Base-by-base conservation (phyloP, 1,284 basidiomycete species). In the Cystobasidiaceae sp. region DNA sequence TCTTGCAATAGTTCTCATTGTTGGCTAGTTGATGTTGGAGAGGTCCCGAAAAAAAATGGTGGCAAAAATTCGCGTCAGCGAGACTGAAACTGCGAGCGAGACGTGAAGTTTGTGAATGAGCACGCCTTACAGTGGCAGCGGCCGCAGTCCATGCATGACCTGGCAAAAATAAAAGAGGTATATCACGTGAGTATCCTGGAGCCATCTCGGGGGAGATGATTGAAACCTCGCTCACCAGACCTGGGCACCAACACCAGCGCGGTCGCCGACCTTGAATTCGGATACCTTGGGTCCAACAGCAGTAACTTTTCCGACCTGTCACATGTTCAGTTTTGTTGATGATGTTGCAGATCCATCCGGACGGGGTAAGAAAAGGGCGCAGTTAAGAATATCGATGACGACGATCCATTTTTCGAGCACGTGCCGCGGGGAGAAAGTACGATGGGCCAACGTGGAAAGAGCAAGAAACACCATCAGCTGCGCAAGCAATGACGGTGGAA, bases 1-100 rank as follows among this genome's bases (percentile, higher is more conserved):
- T 71, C 6, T 74, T 76, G 70, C 80, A 81, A 68, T 85, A 83
- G 69, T 82, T 81, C 74, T 85, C 84, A 69, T 82, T 81, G 69
- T 81, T 81, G 32, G 21, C 37, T n/a, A n/a, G n/a, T n/a, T n/a
- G n/a, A n/a, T n/a, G n/a, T n/a, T n/a, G n/a, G n/a, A n/a, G n/a
- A n/a, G n/a, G n/a, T n/a, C n/a, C n/a, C n/a, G n/a, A n/a, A n/a
- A n/a, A n/a, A n/a, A n/a, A n/a, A n/a, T n/a, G n/a, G n/a, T n/a
- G n/a, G n/a, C n/a, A n/a, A n/a, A 49, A 15, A 27, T 23, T 50
- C 37, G 28, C 25, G 37, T 48, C 15, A 32, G 3, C n/a, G 41
- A 39, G 21, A 23, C 8, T n/a, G 39, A 7, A 39, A 37, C 39
- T 3, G 27, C n/a, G 25, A 3, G 27, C 11, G 27, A 8, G 13